These are phyloP conservation scores for Verticillium klebahnii DNA, from an alignment of 2,329 filamentous ascomycete genomes.

Conservation along the genomic window DNA sequence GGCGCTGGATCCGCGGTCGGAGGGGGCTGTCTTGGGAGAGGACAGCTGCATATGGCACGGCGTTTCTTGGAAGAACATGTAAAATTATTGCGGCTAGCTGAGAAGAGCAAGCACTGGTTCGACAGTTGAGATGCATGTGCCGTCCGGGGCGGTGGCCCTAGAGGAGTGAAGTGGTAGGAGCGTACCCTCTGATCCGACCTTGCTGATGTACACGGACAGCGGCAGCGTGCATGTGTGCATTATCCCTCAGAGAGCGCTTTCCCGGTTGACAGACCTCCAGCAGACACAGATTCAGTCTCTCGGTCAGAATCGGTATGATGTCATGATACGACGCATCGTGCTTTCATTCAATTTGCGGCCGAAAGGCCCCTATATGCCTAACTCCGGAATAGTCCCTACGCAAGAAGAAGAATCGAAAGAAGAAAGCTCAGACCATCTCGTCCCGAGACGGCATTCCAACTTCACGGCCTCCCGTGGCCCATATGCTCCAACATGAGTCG, in stretches of 20 bases:
- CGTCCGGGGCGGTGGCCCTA: neutral
- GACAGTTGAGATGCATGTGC: neutral
- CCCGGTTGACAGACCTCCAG: neutral
- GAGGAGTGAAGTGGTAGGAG: neutral
- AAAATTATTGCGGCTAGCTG: slow-evolving; percentile 21
- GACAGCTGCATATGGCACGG: slow-evolving; percentile 30
- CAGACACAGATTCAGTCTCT: neutral
- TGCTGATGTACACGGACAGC: neutral
- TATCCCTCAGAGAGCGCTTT: neutral
- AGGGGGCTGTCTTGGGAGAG: slow-evolving; percentile 15
- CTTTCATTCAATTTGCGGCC: neutral
- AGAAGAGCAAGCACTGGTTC: neutral
- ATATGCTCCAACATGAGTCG: neutral
- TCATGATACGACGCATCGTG: neutral
- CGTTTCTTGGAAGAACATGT: slow-evolving; percentile 28
- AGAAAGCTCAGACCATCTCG: neutral
- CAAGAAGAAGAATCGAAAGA: neutral
- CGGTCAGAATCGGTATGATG: neutral
- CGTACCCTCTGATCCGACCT: neutral
- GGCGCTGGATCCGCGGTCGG: neutral
- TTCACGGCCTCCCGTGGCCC: neutral
- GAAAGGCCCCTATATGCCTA: neutral
- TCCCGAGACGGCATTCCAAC: neutral
- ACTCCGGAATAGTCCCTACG: neutral
- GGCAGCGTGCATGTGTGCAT: neutral